Base-by-base conservation (phyloP, 495 filamentous ascomycete genomes). In the Aspergillus steynii region DNA sequence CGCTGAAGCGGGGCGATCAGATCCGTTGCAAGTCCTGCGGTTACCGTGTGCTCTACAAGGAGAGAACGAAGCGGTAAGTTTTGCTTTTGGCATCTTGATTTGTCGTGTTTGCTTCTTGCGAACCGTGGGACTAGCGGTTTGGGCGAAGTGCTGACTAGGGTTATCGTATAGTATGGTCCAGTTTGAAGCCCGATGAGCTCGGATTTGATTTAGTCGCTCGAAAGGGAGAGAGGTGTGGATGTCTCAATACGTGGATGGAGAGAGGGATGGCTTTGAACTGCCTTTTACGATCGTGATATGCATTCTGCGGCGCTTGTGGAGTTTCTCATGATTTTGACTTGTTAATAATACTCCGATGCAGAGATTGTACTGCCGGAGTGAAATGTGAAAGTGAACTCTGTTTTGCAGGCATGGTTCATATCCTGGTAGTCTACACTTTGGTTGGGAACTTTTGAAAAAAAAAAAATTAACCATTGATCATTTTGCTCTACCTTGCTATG, bases 21-120 rank as follows among this genome's bases (percentile, higher is more conserved):
- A 96, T 98, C 65, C 86, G 95, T 29, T 99, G 95, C 81, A 91
- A 93, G 77, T 92, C 94, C 75, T 99, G 95, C 72, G 96, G 95
- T 28, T 92, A 96, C 71, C 89, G 95, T 61, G 92, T 99, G 55
- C 78, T 99, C 61, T 97, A 97, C 76, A 99, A 99, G 84, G 91
- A 96, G 85, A 79, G 95, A 67, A 99, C 95, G 34, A 97, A 96
- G 83, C 84, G 96, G 95, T 97, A 73, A 75, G 87, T 73, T 61
- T 59, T 61, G 34, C 47, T 32, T 62, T 56, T 54, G 48, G 25
- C 37, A 59, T 46, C 54, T 31, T 20, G 37, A 6, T 32, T 49
- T 45, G 2, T 14, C 12, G 25, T 26, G 42, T 10, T 47, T 20
- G 47, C 29, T 60, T 28, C 27, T 49, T 46, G 42, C 42, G 42